Evolutionary conservation across 108 stramenopile species (phyloP).

Genomic region (Phaeodactylum tricornutum): DNA sequence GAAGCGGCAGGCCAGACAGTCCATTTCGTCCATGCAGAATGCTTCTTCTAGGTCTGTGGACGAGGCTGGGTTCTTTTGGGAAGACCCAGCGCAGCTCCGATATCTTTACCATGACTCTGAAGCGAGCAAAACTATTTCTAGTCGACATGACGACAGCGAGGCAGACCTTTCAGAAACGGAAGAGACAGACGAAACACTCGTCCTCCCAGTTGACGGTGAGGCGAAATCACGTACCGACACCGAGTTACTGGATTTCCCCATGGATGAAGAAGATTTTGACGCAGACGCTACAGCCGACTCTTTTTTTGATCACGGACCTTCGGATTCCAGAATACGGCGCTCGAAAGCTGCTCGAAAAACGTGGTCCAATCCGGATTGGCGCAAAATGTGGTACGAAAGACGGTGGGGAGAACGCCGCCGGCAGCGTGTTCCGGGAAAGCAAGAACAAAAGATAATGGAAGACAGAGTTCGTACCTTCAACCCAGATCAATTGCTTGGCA

Average conservation of each 20-base stretch:
- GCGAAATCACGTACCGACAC: not conserved
- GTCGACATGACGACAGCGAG: too few species aligned
- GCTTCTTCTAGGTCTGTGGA: not conserved
- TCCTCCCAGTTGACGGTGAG: not conserved
- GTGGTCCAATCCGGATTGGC: conserved; percentile 64
- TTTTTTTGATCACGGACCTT: conserved; percentile 42
- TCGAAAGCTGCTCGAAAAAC: conserved; percentile 29
- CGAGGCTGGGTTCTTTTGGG: conserved; percentile 9
- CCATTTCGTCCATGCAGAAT: not conserved
- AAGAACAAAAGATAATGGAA: conserved; percentile 16
- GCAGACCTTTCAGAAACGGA: conserved; percentile 16
- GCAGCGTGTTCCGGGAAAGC: conserved; percentile 8
- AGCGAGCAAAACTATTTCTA: conserved; percentile 9
- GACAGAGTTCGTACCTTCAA: conserved; percentile 9
- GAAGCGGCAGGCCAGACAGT: conserved; percentile 17
- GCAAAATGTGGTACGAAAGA: conserved; percentile 51
- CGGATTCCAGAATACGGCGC: conserved; percentile 31
- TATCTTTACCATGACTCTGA: conserved; percentile 5
- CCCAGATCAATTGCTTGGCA: conserved; percentile 31
- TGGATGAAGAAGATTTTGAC: not conserved
- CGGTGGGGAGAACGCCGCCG: conserved; percentile 46
- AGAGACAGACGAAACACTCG: too few species aligned
- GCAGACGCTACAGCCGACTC: not conserved
- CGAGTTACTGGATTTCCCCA: not conserved
- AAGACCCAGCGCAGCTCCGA: conserved; percentile 6